Base-by-base conservation (phyloP, 768 basidiomycete genomes). In the Coprinopsis sp. region DNA sequence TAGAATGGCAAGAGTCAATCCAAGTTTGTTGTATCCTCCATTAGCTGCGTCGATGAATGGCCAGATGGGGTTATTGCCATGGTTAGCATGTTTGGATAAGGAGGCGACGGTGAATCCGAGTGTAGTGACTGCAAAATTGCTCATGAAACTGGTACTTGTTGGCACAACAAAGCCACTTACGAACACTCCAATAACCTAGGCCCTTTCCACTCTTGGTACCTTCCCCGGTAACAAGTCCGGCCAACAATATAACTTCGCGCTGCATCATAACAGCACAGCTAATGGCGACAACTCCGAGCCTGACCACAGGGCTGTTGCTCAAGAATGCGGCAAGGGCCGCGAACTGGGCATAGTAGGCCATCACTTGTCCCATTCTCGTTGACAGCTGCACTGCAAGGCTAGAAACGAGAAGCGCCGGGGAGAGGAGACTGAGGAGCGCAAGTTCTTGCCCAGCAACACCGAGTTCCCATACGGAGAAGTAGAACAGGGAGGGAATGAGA, bases 401-500 rank as follows among this genome's bases (percentile, higher is more conserved):
- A 25, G 39, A 33, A 28, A 42, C 13, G 18, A 40, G 37, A 24
- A 39, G 21, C n/a, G 43, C 37, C 22, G 61, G 0, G 0, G 91
- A 81, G 22, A 94, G 74, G 6, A 81, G 79, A 6, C 78, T 74
- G 7, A 93, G 68, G 3, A 91, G 65, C 0, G 90, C 77, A 13
- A 89, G 70, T 59, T 95, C 92, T 28, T 84, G 78, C 4, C 92
- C 92, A 10, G 87, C 80, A 24, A 94, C 73, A 22, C 86, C 89
- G 14, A 93, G 81, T 58, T 90, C 77, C 91, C 91, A 93, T 16
- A 95, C 81, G 21, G 88, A 91, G 67, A 91, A 94, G 65, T 93
- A 94, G 69, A 94, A 94, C 3, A 94, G 70, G 3, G 87, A 81
- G 1, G 85, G 82, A 5, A 84, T 77, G 16, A 92, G 78, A 3